Evolutionary conservation across 768 basidiomycete species (phyloP), one percentile per base, ranked within the genome.

Genomic region (Psilocybe sp.): DNA sequence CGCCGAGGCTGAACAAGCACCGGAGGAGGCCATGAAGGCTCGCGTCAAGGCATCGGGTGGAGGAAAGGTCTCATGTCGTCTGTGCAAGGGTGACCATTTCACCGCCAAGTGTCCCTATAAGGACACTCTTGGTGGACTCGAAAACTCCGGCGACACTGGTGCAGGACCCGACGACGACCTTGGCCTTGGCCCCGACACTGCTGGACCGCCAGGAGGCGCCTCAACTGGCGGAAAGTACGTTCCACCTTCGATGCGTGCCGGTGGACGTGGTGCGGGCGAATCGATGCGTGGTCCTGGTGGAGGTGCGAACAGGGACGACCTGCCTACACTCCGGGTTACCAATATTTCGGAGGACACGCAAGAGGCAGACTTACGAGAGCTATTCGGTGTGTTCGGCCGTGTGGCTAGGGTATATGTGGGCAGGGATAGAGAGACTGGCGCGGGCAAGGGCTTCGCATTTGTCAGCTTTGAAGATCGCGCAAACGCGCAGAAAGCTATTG

Each of bases 51-150:
- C 82, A 47, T 81, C 84, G 1, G 92, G 92, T 52, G 84, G 84
- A 16, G 92, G 92, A 64, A 93, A 93, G 64, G 90, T 99, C 55
- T 70, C 78, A 39, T 99, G 97, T 78, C 81, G 97, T 56, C 73
- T 97, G 48, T 98, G 97, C 74, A 92, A 96, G 65, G 97, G 96
- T 46, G 89, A 89, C 56, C 97, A 98, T 73, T 98, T 95, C 70
- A 99, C 97, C 12, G 89, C 94, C 55, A 94, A 95, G 69, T 98
- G 97, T 79, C 97, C 97, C 5, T 95, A 94, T 80, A 97, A 94
- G 71, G 94, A 98, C 60, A 88, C 89, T 8, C 80, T 99, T 12
- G 86, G 85, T 9, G 88, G 82, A 3, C 74, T 93, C 42, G 89
- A 84, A 45, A 75, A 74, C 11, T 70, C 72, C 4, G 85, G 85